Base-by-base conservation (phyloP, 352 stramenopile genomes). In the Phytophthora macrochlamydospora region DNA sequence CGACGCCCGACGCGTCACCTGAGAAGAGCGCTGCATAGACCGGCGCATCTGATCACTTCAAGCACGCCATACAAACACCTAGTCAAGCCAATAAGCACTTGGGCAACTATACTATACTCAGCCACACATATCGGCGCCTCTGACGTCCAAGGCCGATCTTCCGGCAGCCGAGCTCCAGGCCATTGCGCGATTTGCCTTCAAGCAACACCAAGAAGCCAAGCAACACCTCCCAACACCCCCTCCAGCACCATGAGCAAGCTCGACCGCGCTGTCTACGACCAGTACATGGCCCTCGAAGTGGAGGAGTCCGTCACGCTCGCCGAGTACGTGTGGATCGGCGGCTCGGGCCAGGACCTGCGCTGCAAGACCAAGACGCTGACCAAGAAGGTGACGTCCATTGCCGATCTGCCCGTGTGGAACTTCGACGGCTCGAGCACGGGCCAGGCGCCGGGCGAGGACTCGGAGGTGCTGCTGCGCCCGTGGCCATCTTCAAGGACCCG, bases 261-360 rank as follows among this genome's bases (percentile, higher is more conserved):
- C 64, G 85, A 93, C 69, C 83, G 81, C 61, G 72, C 81, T 58
- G 81, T 93, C 44, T 93, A 93, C 79, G 81, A 93, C 75, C 60
- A 71, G 42, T 93, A 93, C 81, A 92, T 93, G 85, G 59, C 62
- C 11, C 79, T 93, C 30, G 74, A 72, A 53, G 71, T 78, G 50
- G 70, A 87, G 8, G 74, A 75, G 53, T 51, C 48, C 31, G 62
- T 75, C 13, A 80, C 88, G 56, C 81, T 91, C 63, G 94, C 94
- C 52, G 94, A 99, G 81, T 99, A 99, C 79, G 90, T 99, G 32
- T 99, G 94, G 94, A 95, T 98, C 68, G 95, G 97, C 79, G 94
- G 92, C 63, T 94, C 85, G 48, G 93, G 93, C 67, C 87, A 98
- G 67, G 92, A 94, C 71, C 71, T 94, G 59, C 92, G 94, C 51